These are phyloP conservation scores for Phytophthora litchii DNA, from an alignment of 352 stramenopile genomes.

Conservation along the genomic window DNA sequence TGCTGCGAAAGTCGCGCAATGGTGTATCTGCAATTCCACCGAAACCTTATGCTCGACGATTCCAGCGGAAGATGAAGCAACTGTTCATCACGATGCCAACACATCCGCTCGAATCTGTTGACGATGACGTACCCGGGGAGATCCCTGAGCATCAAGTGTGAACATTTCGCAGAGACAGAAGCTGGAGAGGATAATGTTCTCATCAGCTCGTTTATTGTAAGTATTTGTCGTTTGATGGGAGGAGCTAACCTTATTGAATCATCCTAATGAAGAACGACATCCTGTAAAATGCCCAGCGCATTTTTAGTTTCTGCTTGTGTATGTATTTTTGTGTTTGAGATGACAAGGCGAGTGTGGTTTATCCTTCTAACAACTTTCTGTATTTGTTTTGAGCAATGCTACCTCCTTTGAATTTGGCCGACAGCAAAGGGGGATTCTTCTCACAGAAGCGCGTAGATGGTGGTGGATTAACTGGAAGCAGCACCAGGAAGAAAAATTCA, in stretches of 20 bases:
- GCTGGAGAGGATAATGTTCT: neutral
- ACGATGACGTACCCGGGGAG: slow-evolving; percentile 40
- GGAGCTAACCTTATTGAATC: slow-evolving; percentile 28
- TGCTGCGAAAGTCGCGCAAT: slow-evolving; percentile 73
- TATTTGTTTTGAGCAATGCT: slow-evolving; percentile 33
- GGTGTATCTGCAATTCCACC: slow-evolving; percentile 79
- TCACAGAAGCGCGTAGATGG: slow-evolving; percentile 35
- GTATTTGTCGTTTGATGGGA: slow-evolving; percentile 15
- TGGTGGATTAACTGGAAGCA: slow-evolving; percentile 18
- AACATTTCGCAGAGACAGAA: slow-evolving; percentile 16
- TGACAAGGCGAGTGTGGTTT: neutral
- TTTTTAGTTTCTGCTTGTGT: slow-evolving; percentile 18
- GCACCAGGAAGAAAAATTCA: slow-evolving; percentile 18
- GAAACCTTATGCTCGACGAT: slow-evolving; percentile 73
- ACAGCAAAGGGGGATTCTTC: slow-evolving; percentile 46
- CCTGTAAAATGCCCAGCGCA: slow-evolving; percentile 17
- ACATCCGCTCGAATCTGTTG: slow-evolving; percentile 37
- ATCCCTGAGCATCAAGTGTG: slow-evolving; percentile 33
- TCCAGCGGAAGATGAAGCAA: slow-evolving; percentile 87
- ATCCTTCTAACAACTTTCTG: slow-evolving; percentile 1
- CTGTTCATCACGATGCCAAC: slow-evolving; percentile 67
- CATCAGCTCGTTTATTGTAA: slow-evolving; percentile 9
- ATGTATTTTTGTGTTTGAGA: slow-evolving; percentile 23
- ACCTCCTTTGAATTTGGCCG: slow-evolving; percentile 45
- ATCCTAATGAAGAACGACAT: neutral